Base-by-base conservation (phyloP, 768 basidiomycete genomes). In the Suillus bovinus region DNA sequence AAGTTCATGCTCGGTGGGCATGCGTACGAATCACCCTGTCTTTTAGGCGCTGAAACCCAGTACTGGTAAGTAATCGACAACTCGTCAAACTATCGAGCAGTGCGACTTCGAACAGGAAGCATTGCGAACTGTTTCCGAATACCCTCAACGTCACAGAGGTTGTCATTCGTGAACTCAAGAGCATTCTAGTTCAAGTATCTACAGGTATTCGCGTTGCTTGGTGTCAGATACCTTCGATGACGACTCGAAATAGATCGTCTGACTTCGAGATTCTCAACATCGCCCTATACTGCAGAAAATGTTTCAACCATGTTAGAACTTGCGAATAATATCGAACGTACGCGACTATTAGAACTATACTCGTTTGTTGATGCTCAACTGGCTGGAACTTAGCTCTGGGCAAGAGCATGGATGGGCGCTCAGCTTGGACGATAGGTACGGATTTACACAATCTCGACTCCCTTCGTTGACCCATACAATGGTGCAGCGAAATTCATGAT, bases 261-360 rank as follows among this genome's bases (percentile, higher is more conserved):
- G 14, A 59, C 72, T 36, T 71, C 69, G 0, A 74, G 75, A n/a
- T 74, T 75, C 57, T 75, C 72, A 47, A 74, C 72, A 8, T 74
- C 72, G 16, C 72, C 74, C 14, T 74, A 70, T 20, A 47, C 41
- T 56, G 70, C 63, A 61, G 13, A 66, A 6, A 65, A 66, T 34
- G 53, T 74, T 11, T 63, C 41, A 41, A 69, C 66, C n/a, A 75
- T 74, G 72, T 27, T 74, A 17, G 63, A 67, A 5, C 9, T 75
- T 39, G 65, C 75, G 41, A 75, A 69, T 38, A 72, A 75, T 27
- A 66, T 75, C 6, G 65, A 72, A 56, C 62, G 74, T 70, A 20
- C 33, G 59, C 6, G 29, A 31, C 29, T 5, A 20, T 29, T 4
- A 29, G 8, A 52, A 33, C 29, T n/a, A n/a, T n/a, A n/a, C n/a